Conservation (phyloP, 331 rosid genomes). For the Ulmus americana region DNA sequence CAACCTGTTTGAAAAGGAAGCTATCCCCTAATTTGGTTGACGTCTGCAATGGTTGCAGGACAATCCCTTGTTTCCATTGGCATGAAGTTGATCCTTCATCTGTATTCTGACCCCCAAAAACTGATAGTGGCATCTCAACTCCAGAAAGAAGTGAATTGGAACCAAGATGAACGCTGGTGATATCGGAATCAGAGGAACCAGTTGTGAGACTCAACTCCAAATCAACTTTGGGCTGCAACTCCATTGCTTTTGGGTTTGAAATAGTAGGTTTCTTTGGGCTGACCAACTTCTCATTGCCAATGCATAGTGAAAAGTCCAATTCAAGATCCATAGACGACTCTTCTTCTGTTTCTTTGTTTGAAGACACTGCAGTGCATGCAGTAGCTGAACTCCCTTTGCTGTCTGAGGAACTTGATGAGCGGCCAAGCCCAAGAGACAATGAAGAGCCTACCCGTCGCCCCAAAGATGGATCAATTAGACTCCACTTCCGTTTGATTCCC, state of each 20-base stretch:
- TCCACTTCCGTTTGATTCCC: conserved; percentile 82
- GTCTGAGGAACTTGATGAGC: conserved; percentile 69
- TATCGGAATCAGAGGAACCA: conserved; percentile 62
- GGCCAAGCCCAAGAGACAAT: conserved; percentile 75
- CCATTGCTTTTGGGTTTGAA: conserved; percentile 37
- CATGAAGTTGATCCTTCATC: conserved; percentile 66
- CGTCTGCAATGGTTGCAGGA: conserved; percentile 29
- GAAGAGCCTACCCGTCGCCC: conserved; percentile 56
- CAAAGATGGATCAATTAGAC: conserved; percentile 42
- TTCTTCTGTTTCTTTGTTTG: conserved; percentile 80
- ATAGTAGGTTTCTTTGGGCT: conserved; percentile 41
- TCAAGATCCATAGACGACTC: conserved; percentile 79
- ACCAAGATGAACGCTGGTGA: conserved; percentile 45
- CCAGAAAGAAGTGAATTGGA: conserved; percentile 41
- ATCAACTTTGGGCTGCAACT: conserved; percentile 51
- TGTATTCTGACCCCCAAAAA: conserved; percentile 34
- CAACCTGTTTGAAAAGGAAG: conserved; percentile 37
- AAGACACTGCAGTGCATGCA: conserved; percentile 77
- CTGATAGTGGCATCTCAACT: conserved; percentile 38
- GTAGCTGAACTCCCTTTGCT: conserved; percentile 85
- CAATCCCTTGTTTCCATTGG: conserved; percentile 38
- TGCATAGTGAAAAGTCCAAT: conserved; percentile 57
- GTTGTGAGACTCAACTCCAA: conserved; percentile 80
- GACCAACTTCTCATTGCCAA: conserved; percentile 56
- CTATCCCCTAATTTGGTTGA: conserved; percentile 23